Evolutionary conservation across 2,329 filamentous ascomycete genomes (phyloP), one percentile per base, ranked within the genome.

Genomic region (Clonostachys solani): DNA sequence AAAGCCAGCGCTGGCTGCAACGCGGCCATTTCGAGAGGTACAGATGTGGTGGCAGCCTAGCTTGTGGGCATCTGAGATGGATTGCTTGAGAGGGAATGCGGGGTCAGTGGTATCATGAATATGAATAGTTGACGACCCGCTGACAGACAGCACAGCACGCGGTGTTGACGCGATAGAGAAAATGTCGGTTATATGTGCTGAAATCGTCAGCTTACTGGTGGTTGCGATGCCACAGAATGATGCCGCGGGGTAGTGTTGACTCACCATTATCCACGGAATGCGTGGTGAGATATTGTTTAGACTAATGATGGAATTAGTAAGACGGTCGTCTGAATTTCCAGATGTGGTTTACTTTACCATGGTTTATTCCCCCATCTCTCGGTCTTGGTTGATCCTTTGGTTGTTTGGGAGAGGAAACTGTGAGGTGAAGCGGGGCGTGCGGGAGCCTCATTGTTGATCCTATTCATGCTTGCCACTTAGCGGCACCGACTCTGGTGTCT

Each of bases 281-380:
- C 56, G 87, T 87, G 60, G 92, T 95, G 52, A 99, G 81, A 66
- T 96, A 99, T 85, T 97, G 94, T 74, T 97, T 97, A 47, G 94
- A 99, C 94, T 96, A 50, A 2, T 38, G 15, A 8, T 38, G 12
- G 17, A 38, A 38, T n/a, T 12, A 38, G 12, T 38, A 18, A n/a
- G 15, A n/a, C 12, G 15, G 12, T 13, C 17, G 36, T 8, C 36
- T 38, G 36, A 38, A 38, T 8, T n/a, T 8, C 7, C 3, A n/a
- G 36, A n/a, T 18, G 36, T 18, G 15, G 17, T 38, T 18, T 38
- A n/a, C 15, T 12, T 38, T 38, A 38, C 36, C 36, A 38, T 38
- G 36, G 36, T 38, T 38, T 38, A n/a, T 38, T 18, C 36, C 15
- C 23, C 23, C 23, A 29, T 29, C 23, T 29, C 23, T 29, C 23